Base-by-base conservation (phyloP, 129 eudicot genomes). In the Deinandra increscens region DNA sequence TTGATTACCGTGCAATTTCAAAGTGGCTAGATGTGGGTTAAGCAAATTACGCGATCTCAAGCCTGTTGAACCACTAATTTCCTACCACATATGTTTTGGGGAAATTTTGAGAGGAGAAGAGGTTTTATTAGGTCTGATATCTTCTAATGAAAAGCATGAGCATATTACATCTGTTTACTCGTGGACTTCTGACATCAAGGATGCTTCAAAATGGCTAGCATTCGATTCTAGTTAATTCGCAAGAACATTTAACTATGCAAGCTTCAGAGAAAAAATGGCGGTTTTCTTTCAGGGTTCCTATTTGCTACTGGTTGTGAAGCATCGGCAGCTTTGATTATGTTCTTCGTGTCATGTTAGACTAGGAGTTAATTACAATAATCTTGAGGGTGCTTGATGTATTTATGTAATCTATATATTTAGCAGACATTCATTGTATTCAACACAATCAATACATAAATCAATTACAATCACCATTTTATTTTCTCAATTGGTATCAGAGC, bases 11-110 rank as follows among this genome's bases (percentile, higher is more conserved):
- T 37, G 87, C 89, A 39, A 87, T 88, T 58, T 78, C 79, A 20
- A 84, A 85, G 33, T 69, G 81, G 34, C 12, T 90, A 14, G 97
- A 87, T 74, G 83, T 90, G 74, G 91, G 73, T 62, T 90, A 75
- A 68, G 81, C 39, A 69, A 73, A 70, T 65, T 64, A 33, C 91
- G 95, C 11, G 42, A 33, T 13, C 66, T 64, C 3, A 90, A 72
- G 84, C 87, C 89, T 14, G 63, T 79, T 45, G 55, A 66, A 53
- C 84, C 95, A 4, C 66, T 84, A 86, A 22, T 87, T 39, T 76
- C 84, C 22, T 76, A 66, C 77, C 36, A 55, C 7, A 9, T 90
- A 5, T 77, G 87, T 79, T 83, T 90, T 74, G 81, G 69, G 63
- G 59, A 67, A 69, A 83, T 79, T 81, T 85, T 90, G 95, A 53